Percentiles rank a stretch among this genome's conserved stretches.
Conservation (phyloP, 805 yeast genomes). For the Isabelozyma gotoi region DNA sequence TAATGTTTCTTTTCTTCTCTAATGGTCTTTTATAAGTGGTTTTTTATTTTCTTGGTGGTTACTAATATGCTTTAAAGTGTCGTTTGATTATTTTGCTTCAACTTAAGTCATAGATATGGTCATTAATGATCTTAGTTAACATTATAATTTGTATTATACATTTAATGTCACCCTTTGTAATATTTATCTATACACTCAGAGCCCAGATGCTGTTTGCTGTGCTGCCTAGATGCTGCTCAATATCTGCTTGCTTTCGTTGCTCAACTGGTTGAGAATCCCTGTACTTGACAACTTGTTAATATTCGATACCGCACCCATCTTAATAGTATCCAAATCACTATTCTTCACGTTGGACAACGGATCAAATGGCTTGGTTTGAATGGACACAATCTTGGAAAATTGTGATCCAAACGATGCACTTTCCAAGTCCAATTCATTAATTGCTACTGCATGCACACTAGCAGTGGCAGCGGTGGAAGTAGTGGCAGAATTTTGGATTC, state of each 20-base stretch:
- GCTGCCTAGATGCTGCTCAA: conserved; percentile 3
- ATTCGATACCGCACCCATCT: conserved; percentile 21
- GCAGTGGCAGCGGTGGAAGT: conserved; percentile 10
- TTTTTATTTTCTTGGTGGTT: neutral
- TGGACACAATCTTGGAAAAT: conserved; percentile 70
- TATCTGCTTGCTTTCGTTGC: conserved; percentile 13
- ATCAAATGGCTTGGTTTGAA: conserved; percentile 62
- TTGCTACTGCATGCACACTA: conserved; percentile 23
- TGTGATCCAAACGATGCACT: conserved; percentile 80
- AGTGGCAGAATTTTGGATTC: conserved; percentile 17
- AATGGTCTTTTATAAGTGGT: neutral
- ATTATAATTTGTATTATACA: neutral
- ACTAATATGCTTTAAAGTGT: neutral
- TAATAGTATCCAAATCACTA: conserved; percentile 30
- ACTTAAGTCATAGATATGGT: neutral
- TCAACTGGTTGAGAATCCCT: conserved; percentile 27
- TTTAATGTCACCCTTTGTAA: neutral
- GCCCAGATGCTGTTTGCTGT: too few species aligned
- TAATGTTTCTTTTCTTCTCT: conserved; percentile 2
- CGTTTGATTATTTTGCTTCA: neutral
- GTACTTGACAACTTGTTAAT: conserved; percentile 24
- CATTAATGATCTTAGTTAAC: neutral
- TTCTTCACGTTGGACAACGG: conserved; percentile 58
- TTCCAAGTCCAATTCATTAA: conserved; percentile 58
- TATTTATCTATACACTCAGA: too few species aligned